Evolutionary conservation across 2,329 filamentous ascomycete species (phyloP).

Genomic region (Pseudogymnoascus destructans): DNA sequence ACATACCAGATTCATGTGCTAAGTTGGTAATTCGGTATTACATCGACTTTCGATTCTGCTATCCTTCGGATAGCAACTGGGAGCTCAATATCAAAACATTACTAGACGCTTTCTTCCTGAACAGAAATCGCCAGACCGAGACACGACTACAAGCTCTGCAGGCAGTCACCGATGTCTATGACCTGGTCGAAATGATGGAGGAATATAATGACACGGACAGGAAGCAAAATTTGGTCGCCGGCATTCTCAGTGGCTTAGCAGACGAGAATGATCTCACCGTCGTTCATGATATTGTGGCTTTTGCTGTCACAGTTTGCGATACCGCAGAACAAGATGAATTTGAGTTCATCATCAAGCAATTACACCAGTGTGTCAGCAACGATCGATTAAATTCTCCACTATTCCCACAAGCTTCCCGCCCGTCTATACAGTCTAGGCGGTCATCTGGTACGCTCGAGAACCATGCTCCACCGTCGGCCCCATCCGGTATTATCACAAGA

Average conservation of each 20-base stretch:
- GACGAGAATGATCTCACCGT: conserved; percentile 52
- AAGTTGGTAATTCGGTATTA: conserved; percentile 54
- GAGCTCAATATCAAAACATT: conserved; percentile 48
- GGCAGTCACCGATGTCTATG: conserved; percentile 39
- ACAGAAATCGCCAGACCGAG: conserved; percentile 44
- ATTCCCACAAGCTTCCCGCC: conserved; percentile 19
- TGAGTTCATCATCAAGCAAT: conserved; percentile 39
- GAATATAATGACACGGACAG: conserved; percentile 45
- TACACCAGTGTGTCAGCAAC: conserved; percentile 37
- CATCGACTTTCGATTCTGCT: conserved; percentile 55
- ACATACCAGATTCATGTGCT: conserved; percentile 51
- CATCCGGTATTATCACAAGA: conserved; percentile 56
- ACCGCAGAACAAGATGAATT: conserved; percentile 47
- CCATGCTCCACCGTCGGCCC: conserved; percentile 30
- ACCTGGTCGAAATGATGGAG: conserved; percentile 36
- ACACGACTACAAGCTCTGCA: conserved; percentile 51
- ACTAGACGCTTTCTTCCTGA: conserved; percentile 49
- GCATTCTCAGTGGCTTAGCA: conserved; percentile 46
- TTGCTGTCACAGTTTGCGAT: conserved; percentile 52
- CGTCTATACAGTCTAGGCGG: conserved; percentile 5
- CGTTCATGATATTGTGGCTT: conserved; percentile 50
- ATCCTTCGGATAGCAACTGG: conserved; percentile 58
- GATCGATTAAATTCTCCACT: conserved; percentile 34
- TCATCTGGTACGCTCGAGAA: not conserved
- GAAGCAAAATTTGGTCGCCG: conserved; percentile 45